Base-by-base conservation (phyloP, 441 rosid genomes). In the Isatis lusitanica region DNA sequence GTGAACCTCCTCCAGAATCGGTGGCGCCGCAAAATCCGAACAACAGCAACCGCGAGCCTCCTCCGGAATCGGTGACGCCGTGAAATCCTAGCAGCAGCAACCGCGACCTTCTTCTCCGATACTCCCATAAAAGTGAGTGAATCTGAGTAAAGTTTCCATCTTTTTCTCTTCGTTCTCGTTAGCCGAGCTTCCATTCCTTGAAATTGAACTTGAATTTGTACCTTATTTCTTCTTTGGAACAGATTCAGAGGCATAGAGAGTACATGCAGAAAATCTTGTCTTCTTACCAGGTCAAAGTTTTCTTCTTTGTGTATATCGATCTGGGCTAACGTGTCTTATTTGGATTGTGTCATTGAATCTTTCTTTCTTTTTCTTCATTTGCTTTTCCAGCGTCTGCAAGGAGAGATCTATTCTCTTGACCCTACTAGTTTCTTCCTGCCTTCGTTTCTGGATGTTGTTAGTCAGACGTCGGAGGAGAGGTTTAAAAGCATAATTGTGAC, bases 401-500 rank as follows among this genome's bases (percentile, higher is more conserved):
- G 48, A 79, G 92, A 89, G 81, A 70, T 89, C 57, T 86, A 85
- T 72, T 16, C 80, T 13, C 79, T 85, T 74, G 70, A 84, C 64
- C 78, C 89, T 71, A 46, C 69, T 28, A 74, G 73, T 64, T 81
- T 85, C 84, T 86, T 89, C 71, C 76, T 55, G 42, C 90, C 92
- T 64, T 81, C 90, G 53, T 89, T 87, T 81, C 85, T 87, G 61
- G 62, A 63, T 72, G 92, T 88, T 52, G 58, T 85, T 47, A 71
- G 60, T 42, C 81, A 70, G 17, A 85, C 78, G 71, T 81, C 85
- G 6, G 88, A 74, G 79, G 82, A 83, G 80, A 77, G 83, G 63
- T 72, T 85, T 64, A 79, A 84, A 73, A 83, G 83, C 40, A 79
- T 83, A n/a, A n/a, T n/a, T 95, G 98, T 74, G 87, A 92, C 52